Base-by-base conservation (phyloP, 179 eudicot genomes). In the Nepenthes alata region DNA sequence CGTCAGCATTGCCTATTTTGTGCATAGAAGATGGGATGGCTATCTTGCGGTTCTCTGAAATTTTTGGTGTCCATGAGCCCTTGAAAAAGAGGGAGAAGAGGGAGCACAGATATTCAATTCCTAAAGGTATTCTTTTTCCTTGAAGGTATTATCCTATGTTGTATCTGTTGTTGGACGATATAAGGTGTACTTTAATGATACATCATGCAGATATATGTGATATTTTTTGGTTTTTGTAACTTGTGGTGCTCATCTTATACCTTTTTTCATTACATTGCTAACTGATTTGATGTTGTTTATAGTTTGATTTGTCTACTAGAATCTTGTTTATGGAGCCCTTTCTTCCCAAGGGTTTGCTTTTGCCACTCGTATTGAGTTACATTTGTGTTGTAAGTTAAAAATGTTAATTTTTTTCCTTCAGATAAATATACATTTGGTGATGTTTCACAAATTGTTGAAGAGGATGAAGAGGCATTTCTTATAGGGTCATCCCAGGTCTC, bases 21-120 rank as follows among this genome's bases (percentile, higher is more conserved):
- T 94, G 81, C 58, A 62, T 76, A 47, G 97, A 87, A 74, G 87
- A 87, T 74, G 99, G 99, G 64, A 66, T 63, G 63, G 77, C 80
- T 55, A 86, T 94, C 63, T 71, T 94, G 61, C 83, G 86, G 11
- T 90, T 94, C 72, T 94, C 99, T 60, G 99, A 94, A 82, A 94
- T 94, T 59, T 94, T 94, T 77, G 97, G 94, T 64, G 81, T 87
- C 70, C 77, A 77, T 59, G 81, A 81, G 67, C 86, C 97, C 34
- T 50, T 74, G 63, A 87, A 76, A 69, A 89, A 77, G 71, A 59
- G 71, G 59, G 80, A 74, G 70, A 83, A 74, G 70, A 81, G 82
- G 77, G 97, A 84, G 50, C 82, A 61, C 55, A 72, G 70, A 63
- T 82, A 83, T 60, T 60, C 79, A 44, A 60, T 85, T 66, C 70